Conservation (phyloP, 768 basidiomycete genomes). For the Rhizopogon vesiculosus region DNA sequence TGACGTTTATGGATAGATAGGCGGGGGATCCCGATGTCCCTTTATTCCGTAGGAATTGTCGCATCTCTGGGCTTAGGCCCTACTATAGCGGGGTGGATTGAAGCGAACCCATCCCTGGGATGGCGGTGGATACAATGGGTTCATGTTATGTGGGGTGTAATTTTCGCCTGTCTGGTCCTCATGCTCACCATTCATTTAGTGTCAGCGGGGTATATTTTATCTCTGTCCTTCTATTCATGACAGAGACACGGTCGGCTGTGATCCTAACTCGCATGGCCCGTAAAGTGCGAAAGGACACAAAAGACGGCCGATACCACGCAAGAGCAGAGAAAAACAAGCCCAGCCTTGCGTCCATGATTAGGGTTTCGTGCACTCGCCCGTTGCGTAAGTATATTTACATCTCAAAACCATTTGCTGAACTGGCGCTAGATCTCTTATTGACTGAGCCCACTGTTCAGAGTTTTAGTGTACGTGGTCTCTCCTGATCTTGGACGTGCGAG, state of each 20-base stretch:
- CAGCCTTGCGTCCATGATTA: constrained; percentile 54
- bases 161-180: background rate
- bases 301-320: constrained; percentile 57
- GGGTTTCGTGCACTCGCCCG: constrained; percentile 66
- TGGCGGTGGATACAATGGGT: constrained; percentile 91
- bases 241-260: constrained; percentile 71
- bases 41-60: constrained; percentile 61
- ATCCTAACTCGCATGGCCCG: constrained; percentile 63
- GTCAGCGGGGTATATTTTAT: constrained; percentile 47
- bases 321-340: constrained; percentile 60
- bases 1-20: constrained; percentile 27
- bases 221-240: constrained; percentile 49
- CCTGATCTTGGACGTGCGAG: background rate
- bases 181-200: constrained; percentile 28
- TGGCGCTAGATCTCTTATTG: constrained; percentile 15
- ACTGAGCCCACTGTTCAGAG: constrained; percentile 67
- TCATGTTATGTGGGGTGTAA: constrained; percentile 48
- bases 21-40: constrained; percentile 73
- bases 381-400: constrained; percentile 48
- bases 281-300: constrained; percentile 58
- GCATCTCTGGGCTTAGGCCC: constrained; percentile 64
- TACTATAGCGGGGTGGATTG: constrained; percentile 61
- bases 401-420: background rate
- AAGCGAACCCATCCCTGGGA: constrained; percentile 47
- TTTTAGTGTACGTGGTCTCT: constrained; percentile 52